phyloP scores from a whole-genome alignment of 2,329 filamentous ascomycete genomes.

The Mycosphaerella sp. region DNA sequence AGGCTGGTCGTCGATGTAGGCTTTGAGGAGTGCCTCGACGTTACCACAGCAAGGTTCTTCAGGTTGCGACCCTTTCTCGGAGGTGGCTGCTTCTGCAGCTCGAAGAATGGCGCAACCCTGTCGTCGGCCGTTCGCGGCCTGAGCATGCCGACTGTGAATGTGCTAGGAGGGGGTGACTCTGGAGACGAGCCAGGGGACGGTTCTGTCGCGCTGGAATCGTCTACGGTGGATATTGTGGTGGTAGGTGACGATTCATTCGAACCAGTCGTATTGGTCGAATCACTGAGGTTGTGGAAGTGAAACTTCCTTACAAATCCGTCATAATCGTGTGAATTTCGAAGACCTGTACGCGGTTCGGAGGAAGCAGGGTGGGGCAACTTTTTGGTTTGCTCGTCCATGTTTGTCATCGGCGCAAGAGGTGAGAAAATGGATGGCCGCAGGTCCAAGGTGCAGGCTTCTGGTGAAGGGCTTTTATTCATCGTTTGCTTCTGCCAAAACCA shows the following conservation, averaged over 20 bases:
- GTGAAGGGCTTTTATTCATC: slow-evolving; percentile 26
- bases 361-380: slow-evolving; percentile 22
- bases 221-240: slow-evolving; percentile 85
- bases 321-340: slow-evolving; percentile 21
- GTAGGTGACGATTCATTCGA: slow-evolving; percentile 94
- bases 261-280: slow-evolving; percentile 70
- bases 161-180: slow-evolving; percentile 71
- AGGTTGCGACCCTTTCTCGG: slow-evolving; percentile 70
- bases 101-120: slow-evolving; percentile 50
- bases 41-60: slow-evolving; percentile 76
- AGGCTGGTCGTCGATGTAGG: slow-evolving; percentile 47
- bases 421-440: slow-evolving; percentile 16
- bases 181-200: slow-evolving; percentile 88
- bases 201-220: slow-evolving; percentile 84
- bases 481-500: slow-evolving; percentile 26
- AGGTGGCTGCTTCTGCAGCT: slow-evolving; percentile 43
- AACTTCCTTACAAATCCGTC: slow-evolving; percentile 28
- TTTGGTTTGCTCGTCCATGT: slow-evolving; percentile 22
- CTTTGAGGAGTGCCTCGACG: slow-evolving; percentile 44
- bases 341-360: slow-evolving; percentile 9
- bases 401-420: slow-evolving; percentile 16
- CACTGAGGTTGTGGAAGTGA: slow-evolving; percentile 69
- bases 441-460: slow-evolving; percentile 18
- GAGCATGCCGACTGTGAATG: slow-evolving; percentile 55
- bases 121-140: slow-evolving; percentile 45